phyloP scores from a whole-genome alignment of 2,329 filamentous ascomycete genomes.

The Graphiopsis chlorocephala region DNA sequence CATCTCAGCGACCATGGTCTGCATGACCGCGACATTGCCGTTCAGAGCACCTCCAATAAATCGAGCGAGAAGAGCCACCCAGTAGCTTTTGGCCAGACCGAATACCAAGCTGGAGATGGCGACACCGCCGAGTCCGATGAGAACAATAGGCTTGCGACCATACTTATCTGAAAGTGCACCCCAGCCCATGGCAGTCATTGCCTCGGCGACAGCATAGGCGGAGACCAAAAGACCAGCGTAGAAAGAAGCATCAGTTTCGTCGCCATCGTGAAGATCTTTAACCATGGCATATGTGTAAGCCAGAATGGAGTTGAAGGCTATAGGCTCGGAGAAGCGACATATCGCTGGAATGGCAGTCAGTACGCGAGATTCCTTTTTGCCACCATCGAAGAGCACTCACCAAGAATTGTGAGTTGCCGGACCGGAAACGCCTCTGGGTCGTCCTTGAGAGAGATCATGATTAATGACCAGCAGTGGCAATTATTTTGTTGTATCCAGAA shows the following conservation, averaged over 20 bases:
- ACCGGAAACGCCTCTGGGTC: conserved; percentile 74
- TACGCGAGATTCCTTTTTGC: neutral
- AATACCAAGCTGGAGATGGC: conserved; percentile 78
- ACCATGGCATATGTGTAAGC: conserved; percentile 83
- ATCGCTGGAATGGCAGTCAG: conserved; percentile 11
- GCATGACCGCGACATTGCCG: conserved; percentile 70
- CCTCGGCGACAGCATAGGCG: conserved; percentile 76
- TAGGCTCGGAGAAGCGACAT: conserved; percentile 18
- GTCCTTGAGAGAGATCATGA: conserved; percentile 22
- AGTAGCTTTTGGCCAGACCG: conserved; percentile 76
- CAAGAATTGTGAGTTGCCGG: conserved; percentile 75
- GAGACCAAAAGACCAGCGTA: conserved; percentile 85
- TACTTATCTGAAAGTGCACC: conserved; percentile 74
- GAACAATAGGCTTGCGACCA: conserved; percentile 77
- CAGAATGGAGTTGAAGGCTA: conserved; percentile 74
- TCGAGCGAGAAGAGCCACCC: conserved; percentile 72
- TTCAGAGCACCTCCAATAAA: conserved; percentile 76
- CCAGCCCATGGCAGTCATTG: conserved; percentile 80
- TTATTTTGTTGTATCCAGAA: neutral
- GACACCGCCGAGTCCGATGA: conserved; percentile 75
- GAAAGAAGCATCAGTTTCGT: conserved; percentile 70
- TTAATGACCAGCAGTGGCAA: neutral
- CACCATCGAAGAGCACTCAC: conserved; percentile 49
- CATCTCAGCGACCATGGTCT: conserved; percentile 86
- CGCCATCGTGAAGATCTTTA: conserved; percentile 67